A percentile compares a stretch with the other conserved stretches of the same genome.
These are phyloP conservation scores for Kalmusia sp. DNA, from an alignment of 2,329 filamentous ascomycete species.

Conservation along the genomic window DNA sequence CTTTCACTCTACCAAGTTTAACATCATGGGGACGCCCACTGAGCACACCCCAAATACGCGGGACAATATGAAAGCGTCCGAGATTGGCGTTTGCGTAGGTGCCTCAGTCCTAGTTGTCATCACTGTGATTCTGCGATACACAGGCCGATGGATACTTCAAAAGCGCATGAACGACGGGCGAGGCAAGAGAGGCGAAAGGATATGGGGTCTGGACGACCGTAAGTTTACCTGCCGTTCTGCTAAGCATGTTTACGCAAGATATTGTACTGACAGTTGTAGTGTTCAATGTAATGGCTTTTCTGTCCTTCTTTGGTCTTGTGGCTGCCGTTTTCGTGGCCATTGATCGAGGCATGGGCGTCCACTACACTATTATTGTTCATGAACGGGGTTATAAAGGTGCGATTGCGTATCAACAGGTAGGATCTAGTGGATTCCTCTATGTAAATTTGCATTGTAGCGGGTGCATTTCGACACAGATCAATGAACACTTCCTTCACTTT, in stretches of 20 bases:
- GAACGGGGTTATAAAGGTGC: conserved; percentile 23
- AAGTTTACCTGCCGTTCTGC: neutral
- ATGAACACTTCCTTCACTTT: neutral
- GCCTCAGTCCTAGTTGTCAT: conserved; percentile 17
- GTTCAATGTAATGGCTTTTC: conserved; percentile 25
- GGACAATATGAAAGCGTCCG: conserved; percentile 14
- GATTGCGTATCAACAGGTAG: conserved; percentile 32
- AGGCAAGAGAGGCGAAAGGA: conserved; percentile 2
- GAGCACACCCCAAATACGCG: conserved; percentile 17
- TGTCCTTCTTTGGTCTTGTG: conserved; percentile 24
- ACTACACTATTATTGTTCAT: conserved; percentile 34
- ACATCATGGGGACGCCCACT: conserved; percentile 21
- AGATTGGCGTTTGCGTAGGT: conserved; percentile 13
- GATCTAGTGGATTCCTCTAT: neutral
- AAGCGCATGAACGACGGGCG: conserved; percentile 9
- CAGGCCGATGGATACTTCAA: conserved; percentile 22
- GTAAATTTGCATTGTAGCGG: neutral
- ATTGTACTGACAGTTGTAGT: conserved; percentile 9
- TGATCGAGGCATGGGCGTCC: conserved; percentile 40
- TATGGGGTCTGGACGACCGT: conserved; percentile 27
- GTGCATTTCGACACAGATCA: no score
- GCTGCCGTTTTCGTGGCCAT: conserved; percentile 21
- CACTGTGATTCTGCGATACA: conserved; percentile 18
- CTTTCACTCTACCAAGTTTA: neutral
- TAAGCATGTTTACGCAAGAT: neutral